Conservation (phyloP, 2,329 filamentous ascomycete species). For the Helminthosporium solani region DNA sequence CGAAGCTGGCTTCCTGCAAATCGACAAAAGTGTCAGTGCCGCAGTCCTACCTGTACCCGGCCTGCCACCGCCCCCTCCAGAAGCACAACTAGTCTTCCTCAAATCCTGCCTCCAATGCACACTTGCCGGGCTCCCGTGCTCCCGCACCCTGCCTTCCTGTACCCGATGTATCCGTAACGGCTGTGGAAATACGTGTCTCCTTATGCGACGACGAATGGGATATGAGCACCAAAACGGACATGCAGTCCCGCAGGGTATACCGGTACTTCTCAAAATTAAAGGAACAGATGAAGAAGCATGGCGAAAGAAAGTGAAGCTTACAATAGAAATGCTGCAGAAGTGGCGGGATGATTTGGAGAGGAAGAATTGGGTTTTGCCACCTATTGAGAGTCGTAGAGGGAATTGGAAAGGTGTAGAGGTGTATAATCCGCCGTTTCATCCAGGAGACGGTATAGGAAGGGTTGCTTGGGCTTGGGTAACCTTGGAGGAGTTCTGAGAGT, state of each 20-base stretch:
- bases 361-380: constrained; percentile 31
- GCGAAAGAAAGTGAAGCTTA: constrained; percentile 16
- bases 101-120: constrained; percentile 36
- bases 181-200: constrained; percentile 19
- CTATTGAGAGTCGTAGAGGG: background rate
- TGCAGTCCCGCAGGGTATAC: constrained; percentile 1
- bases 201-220: constrained; percentile 19
- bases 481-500: background rate
- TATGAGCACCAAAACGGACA: constrained; percentile 12
- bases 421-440: background rate
- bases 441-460: constrained; percentile 14
- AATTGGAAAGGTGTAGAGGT: background rate
- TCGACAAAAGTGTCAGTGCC: background rate
- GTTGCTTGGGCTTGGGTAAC: background rate
- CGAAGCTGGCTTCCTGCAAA: too few relatives aligned
- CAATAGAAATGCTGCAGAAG: constrained; percentile 7
- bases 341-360: constrained; percentile 18
- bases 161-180: constrained; percentile 28
- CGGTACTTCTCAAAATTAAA: constrained; percentile 20
- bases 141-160: constrained; percentile 28
- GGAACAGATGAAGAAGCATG: constrained; percentile 15
- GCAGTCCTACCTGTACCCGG: background rate
- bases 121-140: constrained; percentile 27
- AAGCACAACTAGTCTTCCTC: constrained; percentile 19
- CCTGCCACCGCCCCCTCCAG: background rate